Evolutionary conservation across 305 asterid species (phyloP).

Genomic region (Solanum hybrid): DNA sequence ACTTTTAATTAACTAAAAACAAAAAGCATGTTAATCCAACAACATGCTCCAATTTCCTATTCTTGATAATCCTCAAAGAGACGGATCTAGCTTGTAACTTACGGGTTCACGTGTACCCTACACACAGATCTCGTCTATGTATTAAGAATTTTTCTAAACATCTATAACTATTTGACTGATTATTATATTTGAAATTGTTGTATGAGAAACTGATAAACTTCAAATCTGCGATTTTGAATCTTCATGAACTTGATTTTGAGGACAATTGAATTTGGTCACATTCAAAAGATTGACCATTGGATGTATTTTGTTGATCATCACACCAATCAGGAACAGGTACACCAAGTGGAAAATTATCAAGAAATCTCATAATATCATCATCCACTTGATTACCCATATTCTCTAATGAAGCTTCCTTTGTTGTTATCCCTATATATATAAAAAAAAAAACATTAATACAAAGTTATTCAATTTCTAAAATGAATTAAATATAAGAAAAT

Average conservation of each 20-base stretch:
- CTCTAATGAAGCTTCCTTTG: not conserved
- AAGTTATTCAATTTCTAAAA: not conserved
- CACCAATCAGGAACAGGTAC: slow-evolving; percentile 52
- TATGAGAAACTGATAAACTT: not conserved
- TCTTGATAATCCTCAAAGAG: slow-evolving; percentile 5
- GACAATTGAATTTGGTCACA: slow-evolving; percentile 14
- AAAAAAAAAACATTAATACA: not conserved
- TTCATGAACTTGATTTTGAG: slow-evolving; percentile 16
- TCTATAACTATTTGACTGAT: not conserved
- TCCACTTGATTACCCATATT: slow-evolving; percentile 22
- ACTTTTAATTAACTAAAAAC: not conserved
- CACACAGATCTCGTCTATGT: not conserved
- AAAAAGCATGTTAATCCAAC: slow-evolving; percentile 46
- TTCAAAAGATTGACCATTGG: slow-evolving; percentile 7
- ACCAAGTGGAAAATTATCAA: slow-evolving; percentile 44
- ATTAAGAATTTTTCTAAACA: not conserved
- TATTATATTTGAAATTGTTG: not conserved
- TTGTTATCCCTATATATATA: not conserved
- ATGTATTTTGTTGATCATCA: slow-evolving; percentile 7
- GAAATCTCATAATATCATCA: slow-evolving; percentile 48
- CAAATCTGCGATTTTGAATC: not conserved
- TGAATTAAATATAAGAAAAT: not conserved
- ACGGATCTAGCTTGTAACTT: not conserved
- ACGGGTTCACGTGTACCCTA: not conserved
- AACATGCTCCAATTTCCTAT: slow-evolving; percentile 25